phyloP scores from a whole-genome alignment of 371 early-diverging fungal species.

The Apophysomyces sp. region DNA sequence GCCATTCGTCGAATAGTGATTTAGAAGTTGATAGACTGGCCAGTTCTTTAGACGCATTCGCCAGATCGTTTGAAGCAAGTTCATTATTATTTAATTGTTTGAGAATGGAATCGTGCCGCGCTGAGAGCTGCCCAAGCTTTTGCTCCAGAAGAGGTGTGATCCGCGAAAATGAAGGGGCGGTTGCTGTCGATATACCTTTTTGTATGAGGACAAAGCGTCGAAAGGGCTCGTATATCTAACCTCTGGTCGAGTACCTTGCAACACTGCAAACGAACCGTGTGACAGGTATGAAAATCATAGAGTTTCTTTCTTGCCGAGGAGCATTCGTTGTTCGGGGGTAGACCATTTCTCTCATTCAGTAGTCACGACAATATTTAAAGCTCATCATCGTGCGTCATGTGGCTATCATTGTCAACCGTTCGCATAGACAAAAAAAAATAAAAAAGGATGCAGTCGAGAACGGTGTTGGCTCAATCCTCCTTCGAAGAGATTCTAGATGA shows the following conservation, averaged over 20 bases:
- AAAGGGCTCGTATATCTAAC: background rate
- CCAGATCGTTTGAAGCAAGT: conserved; percentile 20
- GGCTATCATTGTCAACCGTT: background rate
- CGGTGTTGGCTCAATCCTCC: conserved; percentile 65
- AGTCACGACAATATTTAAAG: too few relatives aligned
- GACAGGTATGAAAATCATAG: background rate
- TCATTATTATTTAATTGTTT: conserved; percentile 25
- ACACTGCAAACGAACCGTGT: background rate
- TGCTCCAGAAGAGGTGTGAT: conserved; percentile 37
- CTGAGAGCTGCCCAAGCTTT: conserved; percentile 21
- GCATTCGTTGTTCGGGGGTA: too few relatives aligned
- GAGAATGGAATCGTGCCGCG: conserved; percentile 38
- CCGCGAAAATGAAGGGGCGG: conserved; percentile 17
- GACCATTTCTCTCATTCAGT: too few relatives aligned
- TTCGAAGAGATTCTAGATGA: conserved; percentile 85
- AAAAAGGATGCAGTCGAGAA: conserved; percentile 28
- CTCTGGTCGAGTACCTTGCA: background rate
- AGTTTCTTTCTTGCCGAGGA: too few relatives aligned
- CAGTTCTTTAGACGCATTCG: conserved; percentile 38
- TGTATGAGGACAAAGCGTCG: background rate
- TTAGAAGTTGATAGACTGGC: conserved; percentile 26
- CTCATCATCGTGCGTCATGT: too few relatives aligned
- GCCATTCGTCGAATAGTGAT: conserved; percentile 38
- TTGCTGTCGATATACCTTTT: background rate
- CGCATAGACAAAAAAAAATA: background rate